Percentiles rank a stretch among this genome's conserved stretches.
Conservation (phyloP, 257 asterid species). For the Catharanthus roseus region DNA sequence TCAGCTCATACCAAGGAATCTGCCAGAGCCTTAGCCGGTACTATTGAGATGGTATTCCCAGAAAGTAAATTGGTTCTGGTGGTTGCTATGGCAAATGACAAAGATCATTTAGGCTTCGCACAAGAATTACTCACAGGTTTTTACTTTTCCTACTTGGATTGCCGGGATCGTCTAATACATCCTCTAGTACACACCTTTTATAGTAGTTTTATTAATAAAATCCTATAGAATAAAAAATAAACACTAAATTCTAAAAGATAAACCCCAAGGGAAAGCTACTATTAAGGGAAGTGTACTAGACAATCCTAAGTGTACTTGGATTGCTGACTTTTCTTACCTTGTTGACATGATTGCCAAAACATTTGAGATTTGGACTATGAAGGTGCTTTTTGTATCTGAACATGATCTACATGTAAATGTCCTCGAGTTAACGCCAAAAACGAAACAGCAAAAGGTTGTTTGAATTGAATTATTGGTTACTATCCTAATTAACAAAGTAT, state of each 20-base stretch:
- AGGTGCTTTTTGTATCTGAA: neutral
- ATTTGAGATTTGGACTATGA: neutral
- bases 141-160: slow-evolving; percentile 16
- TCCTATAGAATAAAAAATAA: no score
- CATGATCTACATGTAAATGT: neutral
- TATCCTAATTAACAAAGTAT: neutral
- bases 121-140: slow-evolving; percentile 73
- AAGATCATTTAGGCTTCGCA: slow-evolving; percentile 85
- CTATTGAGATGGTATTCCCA: slow-evolving; percentile 53
- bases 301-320: no score
- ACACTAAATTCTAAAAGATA: no score
- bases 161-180: no score
- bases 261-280: no score
- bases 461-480: neutral
- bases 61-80: slow-evolving; percentile 56
- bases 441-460: neutral
- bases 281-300: no score
- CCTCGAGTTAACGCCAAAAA: neutral
- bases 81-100: slow-evolving; percentile 94
- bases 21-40: slow-evolving; percentile 65
- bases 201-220: no score
- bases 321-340: neutral
- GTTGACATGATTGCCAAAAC: neutral
- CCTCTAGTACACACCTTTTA: no score
- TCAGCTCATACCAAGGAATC: slow-evolving; percentile 98